Base-by-base conservation (phyloP, 768 basidiomycete genomes). In the Daedalea quercina region DNA sequence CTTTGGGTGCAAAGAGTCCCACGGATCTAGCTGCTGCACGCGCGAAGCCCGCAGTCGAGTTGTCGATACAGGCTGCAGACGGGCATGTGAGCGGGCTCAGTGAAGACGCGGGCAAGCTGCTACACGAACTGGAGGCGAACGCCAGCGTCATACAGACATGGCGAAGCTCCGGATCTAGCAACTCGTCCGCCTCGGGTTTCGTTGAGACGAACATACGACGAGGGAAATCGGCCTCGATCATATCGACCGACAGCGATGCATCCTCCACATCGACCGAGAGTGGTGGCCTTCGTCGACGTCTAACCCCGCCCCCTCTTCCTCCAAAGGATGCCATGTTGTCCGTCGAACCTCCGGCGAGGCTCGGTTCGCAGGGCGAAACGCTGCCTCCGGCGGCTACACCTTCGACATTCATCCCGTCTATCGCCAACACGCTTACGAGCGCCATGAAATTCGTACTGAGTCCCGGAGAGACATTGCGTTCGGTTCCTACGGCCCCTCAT, bases 381-480 rank as follows among this genome's bases (percentile, higher is more conserved):
- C 41, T 55, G 17, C 3, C 35, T 22, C 41, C 50, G 9, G 31
- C 45, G 28, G 23, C 42, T 51, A 1, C 54, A 33, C 34, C 40
- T 31, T 37, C 58, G 37, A 52, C 51, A 13, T 52, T 60, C 41
- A 60, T 74, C 0, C 73, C 76, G 6, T 70, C 76, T 0, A 73
- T 84, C 57, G 76, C 83, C 1, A 79, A 66, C 53, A 76, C 82
- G 3, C 59, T 87, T 35, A 74, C 73, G 12, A 76, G 69, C 53
- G 85, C 84, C 1, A 76, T 88, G 73, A 76, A 82, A 8, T 80
- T 75, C 58, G 69, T 88, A 52, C 67, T 81, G 43, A 77, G 66
- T 50, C 52, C 65, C 2, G 70, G 67, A 9, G 69, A 72, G 1
- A 51, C 63, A 0, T 63, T 68, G 3, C 69, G 65, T 3, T 60